Base-by-base conservation (phyloP, 108 stramenopile genomes). In the Tribonema minus region DNA sequence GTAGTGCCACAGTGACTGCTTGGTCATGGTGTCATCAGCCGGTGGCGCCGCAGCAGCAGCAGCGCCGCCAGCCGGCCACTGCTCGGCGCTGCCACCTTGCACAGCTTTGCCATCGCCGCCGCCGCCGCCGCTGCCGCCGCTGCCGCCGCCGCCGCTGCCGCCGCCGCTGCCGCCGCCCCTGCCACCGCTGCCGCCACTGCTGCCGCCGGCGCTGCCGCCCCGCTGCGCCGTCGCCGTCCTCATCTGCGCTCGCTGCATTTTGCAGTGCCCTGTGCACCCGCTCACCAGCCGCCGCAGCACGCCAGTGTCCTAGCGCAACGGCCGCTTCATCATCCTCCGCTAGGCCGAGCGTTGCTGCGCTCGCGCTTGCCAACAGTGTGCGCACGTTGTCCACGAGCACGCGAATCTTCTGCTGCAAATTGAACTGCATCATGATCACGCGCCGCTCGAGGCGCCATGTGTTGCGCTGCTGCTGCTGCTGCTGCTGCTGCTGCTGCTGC, bases 321-420 rank as follows among this genome's bases (percentile, higher is more conserved):
- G 58, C 71, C 31, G 61, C 72, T 1, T 73, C 63, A 12, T 31
- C 37, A 34, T 36, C 63, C 40, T 27, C 37, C 37, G 62, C 23
- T 15, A 34, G 4, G 15, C 28, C 68, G 34, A 69, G 5, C 6
- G 58, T 36, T 30, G 26, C 73, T 58, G 66, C 31, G 27, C 31
- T 25, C 9, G 39, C 72, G 41, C 61, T 62, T 5, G n/a, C n/a
- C n/a, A n/a, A n/a, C n/a, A n/a, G n/a, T n/a, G 61, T 61, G 0
- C 61, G 32, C 31, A 73, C 72, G 63, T 73, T 73, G 34, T 88
- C 74, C n/a, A 88, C 87, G 23, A 89, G 75, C 9, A 84, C 64
- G 39, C 82, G 84, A 23, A 89, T 82, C 69, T 89, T 89, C n/a
- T 84, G 71, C 59, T 89, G 88, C 82, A 89, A 76, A 46, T 88